These are phyloP conservation scores for Phallus indusiatus DNA, from an alignment of 768 basidiomycete genomes.

Conservation along the genomic window DNA sequence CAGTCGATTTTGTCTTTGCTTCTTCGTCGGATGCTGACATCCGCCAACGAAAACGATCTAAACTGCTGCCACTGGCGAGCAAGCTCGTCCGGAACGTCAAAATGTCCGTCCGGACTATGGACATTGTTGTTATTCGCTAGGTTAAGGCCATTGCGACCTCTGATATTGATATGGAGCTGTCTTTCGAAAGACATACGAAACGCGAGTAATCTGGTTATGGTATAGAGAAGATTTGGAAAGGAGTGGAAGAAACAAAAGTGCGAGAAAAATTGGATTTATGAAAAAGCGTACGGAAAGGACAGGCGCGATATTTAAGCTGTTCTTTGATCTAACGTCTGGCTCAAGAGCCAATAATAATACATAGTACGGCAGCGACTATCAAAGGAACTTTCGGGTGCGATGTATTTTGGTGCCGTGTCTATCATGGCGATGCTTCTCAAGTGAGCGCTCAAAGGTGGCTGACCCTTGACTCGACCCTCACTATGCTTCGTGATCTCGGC, in stretches of 20 bases:
- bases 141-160: neutral
- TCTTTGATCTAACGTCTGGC: too few species aligned
- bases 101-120: conserved; percentile 8
- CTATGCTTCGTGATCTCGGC: too few species aligned
- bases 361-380: too few species aligned
- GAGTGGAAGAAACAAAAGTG: neutral
- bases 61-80: neutral
- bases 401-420: too few species aligned
- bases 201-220: neutral
- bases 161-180: neutral
- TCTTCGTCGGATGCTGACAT: neutral
- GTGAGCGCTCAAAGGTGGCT: too few species aligned
- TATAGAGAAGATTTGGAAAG: neutral
- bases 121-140: neutral
- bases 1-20: neutral
- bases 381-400: too few species aligned
- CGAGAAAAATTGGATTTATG: too few species aligned
- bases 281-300: too few species aligned
- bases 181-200: neutral
- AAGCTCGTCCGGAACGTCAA: neutral
- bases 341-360: too few species aligned
- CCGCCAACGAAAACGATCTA: neutral
- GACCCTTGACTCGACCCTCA: too few species aligned
- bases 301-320: too few species aligned
- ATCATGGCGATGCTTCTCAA: too few species aligned